These are phyloP conservation scores for Umbelopsis vinacea DNA, from an alignment of 192 early-diverging fungal genomes.

Conservation along the genomic window DNA sequence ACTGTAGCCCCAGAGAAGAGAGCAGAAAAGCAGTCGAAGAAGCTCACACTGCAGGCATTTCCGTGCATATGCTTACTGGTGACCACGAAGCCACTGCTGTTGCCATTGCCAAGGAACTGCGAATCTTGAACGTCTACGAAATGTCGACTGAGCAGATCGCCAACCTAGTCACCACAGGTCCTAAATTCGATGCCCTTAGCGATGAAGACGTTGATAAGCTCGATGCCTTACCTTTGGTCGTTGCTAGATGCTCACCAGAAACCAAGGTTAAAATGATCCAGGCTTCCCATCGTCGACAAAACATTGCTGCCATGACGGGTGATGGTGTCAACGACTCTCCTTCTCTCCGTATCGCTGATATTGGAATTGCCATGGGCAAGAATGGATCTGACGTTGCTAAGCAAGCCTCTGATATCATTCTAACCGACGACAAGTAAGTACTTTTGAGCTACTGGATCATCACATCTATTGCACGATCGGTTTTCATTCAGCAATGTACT, in stretches of 20 bases:
- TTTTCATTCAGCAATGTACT: too few species aligned
- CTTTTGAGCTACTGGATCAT: not conserved
- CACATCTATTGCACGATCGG: too few species aligned
- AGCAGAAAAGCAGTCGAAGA: slow-evolving; percentile 66
- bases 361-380: slow-evolving; percentile 76
- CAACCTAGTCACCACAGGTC: slow-evolving; percentile 80
- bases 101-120: slow-evolving; percentile 89
- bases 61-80: slow-evolving; percentile 95
- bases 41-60: slow-evolving; percentile 89
- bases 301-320: slow-evolving; percentile 91
- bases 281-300: slow-evolving; percentile 78
- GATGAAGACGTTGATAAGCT: slow-evolving; percentile 83
- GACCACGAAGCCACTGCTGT: slow-evolving; percentile 91
- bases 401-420: slow-evolving; percentile 88
- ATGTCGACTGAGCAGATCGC: slow-evolving; percentile 45
- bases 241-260: slow-evolving; percentile 91
- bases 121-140: slow-evolving; percentile 58
- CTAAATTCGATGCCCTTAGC: slow-evolving; percentile 82
- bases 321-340: slow-evolving; percentile 74
- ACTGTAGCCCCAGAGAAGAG: slow-evolving; percentile 65
- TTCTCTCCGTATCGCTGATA: slow-evolving; percentile 46
- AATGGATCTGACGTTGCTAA: slow-evolving; percentile 94
- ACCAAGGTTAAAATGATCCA: slow-evolving; percentile 98
- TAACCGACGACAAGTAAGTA: slow-evolving; percentile 69
- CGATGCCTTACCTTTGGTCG: slow-evolving; percentile 81